These are phyloP conservation scores for Carex arenaria DNA, from an alignment of 202 grass and related monocot species.

Conservation along the genomic window DNA sequence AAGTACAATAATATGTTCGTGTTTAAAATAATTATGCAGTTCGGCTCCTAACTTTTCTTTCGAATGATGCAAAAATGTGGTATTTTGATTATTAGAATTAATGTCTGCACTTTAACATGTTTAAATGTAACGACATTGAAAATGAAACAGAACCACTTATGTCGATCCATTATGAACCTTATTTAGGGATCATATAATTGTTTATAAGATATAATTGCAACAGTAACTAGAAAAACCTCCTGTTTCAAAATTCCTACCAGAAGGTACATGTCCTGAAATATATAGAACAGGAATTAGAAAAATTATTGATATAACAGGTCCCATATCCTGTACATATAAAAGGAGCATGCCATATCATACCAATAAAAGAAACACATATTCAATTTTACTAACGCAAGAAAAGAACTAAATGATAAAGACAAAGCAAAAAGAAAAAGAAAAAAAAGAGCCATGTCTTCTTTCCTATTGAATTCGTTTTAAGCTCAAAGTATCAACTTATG, in stretches of 20 bases:
- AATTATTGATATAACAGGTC: background rate
- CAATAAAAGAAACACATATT: background rate
- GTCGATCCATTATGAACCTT: conserved; percentile 6
- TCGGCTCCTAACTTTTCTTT: too few relatives aligned
- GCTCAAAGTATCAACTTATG: conserved; percentile 3
- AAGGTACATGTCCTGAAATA: background rate
- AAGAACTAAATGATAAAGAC: background rate
- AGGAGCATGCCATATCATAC: background rate
- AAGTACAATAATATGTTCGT: too few relatives aligned
- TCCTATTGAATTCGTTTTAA: background rate
- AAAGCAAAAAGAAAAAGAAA: background rate
- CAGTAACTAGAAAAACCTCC: background rate
- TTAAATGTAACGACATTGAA: conserved; percentile 12
- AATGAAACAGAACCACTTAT: conserved; percentile 26
- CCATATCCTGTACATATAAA: background rate
- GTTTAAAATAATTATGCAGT: too few relatives aligned
- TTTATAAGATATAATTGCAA: background rate
- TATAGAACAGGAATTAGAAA: background rate
- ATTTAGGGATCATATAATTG: conserved; percentile 2
- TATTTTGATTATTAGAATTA: background rate
- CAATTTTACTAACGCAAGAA: background rate
- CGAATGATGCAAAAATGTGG: background rate
- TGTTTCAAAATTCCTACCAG: background rate
- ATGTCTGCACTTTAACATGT: background rate
- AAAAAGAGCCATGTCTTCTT: background rate